Conservation (phyloP, 129 eudicot species). For the Glebionis coronaria region DNA sequence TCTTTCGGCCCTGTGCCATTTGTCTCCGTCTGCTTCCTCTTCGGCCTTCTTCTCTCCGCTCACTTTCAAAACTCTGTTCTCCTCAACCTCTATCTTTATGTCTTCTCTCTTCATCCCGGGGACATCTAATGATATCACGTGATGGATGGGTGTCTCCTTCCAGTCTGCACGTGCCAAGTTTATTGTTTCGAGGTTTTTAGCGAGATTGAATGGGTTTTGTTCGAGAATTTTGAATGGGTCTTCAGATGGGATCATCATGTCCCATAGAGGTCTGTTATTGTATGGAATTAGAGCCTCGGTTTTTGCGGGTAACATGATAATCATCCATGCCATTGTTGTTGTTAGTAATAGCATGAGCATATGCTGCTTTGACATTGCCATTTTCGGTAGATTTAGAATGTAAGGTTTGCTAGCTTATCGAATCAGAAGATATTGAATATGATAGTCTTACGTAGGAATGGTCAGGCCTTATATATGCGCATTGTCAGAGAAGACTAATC, state of each 20-base stretch:
- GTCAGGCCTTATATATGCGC: background rate
- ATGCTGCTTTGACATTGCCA: background rate
- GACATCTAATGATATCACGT: too few relatives aligned
- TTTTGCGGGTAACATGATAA: background rate
- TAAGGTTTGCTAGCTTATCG: too few relatives aligned
- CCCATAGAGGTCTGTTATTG: slow-evolving; percentile 25
- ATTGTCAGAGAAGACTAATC: too few relatives aligned
- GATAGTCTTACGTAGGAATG: background rate
- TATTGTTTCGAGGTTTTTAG: slow-evolving; percentile 29
- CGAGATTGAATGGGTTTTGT: slow-evolving; percentile 33
- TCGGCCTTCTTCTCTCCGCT: too few relatives aligned
- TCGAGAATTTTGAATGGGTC: slow-evolving; percentile 50
- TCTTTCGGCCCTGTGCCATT: too few relatives aligned
- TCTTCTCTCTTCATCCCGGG: slow-evolving; percentile 27
- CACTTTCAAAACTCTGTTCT: slow-evolving; percentile 10
- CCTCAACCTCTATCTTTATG: slow-evolving; percentile 47
- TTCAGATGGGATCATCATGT: slow-evolving; percentile 35
- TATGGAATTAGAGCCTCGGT: slow-evolving; percentile 32
- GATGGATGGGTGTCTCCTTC: slow-evolving; percentile 1
- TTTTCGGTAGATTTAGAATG: background rate
- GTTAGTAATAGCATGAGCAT: background rate
- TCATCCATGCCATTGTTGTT: background rate
- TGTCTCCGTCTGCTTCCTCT: too few relatives aligned
- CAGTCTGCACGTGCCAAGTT: slow-evolving; percentile 47
- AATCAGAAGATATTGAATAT: too few relatives aligned